These are phyloP conservation scores for Fusarium tanahbumbuense DNA, from an alignment of 2,329 filamentous ascomycete genomes.

Conservation along the genomic window DNA sequence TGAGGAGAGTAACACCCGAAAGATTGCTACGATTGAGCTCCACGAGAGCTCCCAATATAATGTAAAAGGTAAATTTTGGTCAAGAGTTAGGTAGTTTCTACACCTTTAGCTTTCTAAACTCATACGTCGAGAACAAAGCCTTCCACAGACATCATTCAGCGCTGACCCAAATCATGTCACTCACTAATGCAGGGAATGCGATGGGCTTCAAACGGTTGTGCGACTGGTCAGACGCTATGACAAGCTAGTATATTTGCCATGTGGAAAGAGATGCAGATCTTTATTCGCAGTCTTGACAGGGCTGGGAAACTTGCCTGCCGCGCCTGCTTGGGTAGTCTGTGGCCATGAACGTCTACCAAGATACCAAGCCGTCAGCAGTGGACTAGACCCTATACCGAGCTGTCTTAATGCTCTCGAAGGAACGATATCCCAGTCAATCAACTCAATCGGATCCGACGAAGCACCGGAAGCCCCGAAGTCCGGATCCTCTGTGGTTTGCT, in stretches of 20 bases:
- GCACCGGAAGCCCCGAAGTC: not conserved
- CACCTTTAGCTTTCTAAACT: not conserved
- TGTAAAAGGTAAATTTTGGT: not conserved
- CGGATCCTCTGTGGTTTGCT: not conserved
- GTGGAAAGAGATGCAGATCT: not conserved
- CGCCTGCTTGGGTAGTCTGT: not conserved
- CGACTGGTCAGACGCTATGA: not conserved
- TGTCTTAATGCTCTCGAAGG: not conserved
- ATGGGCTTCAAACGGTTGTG: not conserved
- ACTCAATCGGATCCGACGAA: not conserved
- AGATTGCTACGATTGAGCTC: not conserved
- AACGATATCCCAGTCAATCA: not conserved
- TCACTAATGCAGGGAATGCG: not conserved
- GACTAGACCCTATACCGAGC: not conserved
- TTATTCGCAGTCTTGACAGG: not conserved
- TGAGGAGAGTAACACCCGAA: not conserved
- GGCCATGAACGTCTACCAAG: not conserved
- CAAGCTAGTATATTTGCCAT: not conserved
- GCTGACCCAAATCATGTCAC: not conserved
- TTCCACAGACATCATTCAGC: not conserved
- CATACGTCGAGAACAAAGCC: not conserved
- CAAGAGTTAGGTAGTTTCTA: not conserved
- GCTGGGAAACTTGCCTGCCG: not conserved
- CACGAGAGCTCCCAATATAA: not conserved
- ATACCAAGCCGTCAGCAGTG: not conserved